phyloP scores from a whole-genome alignment of 176 grass and related monocot species.

The Miscanthus lutarioriparius region DNA sequence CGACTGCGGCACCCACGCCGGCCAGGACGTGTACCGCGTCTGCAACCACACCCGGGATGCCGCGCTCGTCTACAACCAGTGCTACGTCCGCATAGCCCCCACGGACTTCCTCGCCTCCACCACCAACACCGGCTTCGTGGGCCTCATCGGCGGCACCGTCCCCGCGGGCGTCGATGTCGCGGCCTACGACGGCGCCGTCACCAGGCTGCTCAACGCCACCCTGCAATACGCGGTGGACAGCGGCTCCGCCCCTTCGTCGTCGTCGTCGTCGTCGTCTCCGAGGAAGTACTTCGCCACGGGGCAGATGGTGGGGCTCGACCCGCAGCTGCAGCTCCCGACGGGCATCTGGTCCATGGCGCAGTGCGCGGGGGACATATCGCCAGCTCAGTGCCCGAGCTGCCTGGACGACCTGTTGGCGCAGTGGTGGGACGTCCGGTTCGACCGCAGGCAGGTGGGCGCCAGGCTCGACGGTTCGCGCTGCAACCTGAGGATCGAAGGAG shows the following conservation, averaged over 20 bases:
- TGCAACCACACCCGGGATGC: constrained; percentile 36
- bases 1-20: constrained; percentile 32
- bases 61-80: constrained; percentile 44
- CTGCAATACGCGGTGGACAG: constrained; percentile 19
- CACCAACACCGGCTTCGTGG: background rate
- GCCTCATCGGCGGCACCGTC: background rate
- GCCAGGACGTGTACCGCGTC: background rate
- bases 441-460: background rate
- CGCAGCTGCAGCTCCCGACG: background rate
- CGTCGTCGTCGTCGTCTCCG: background rate
- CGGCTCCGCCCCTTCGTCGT: background rate
- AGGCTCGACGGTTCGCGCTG: constrained; percentile 42
- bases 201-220: constrained; percentile 31
- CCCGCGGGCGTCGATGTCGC: background rate
- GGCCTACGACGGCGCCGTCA: constrained; percentile 1
- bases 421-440: background rate
- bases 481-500: constrained; percentile 35
- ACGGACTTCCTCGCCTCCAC: constrained; percentile 32
- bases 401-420: background rate
- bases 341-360: constrained; percentile 54
- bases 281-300: constrained; percentile 45
- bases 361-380: constrained; percentile 55
- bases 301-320: constrained; percentile 13
- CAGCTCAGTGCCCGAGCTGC: constrained; percentile 32
- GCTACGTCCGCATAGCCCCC: constrained; percentile 50